Evolutionary conservation across 768 basidiomycete genomes (phyloP).

Genomic region (Cyathus striatus): DNA sequence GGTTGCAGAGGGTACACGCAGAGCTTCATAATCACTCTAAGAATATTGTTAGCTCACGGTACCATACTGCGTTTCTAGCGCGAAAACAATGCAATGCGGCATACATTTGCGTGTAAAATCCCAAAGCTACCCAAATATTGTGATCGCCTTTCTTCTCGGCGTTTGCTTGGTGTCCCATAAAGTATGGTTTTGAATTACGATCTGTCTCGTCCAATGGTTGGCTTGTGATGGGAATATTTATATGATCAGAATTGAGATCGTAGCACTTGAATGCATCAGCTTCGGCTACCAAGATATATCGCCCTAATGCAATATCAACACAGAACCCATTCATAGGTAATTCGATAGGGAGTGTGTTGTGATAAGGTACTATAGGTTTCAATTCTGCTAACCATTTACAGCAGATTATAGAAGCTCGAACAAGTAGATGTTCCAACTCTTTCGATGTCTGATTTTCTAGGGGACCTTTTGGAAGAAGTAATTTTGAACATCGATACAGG

Average conservation of each 20-base stretch:
- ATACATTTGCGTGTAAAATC: too few relatives aligned
- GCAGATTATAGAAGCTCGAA: conserved; percentile 12
- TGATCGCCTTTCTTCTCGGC: conserved; percentile 14
- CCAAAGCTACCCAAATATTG: conserved; percentile 18
- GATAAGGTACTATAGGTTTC: conserved; percentile 5
- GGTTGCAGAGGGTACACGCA: too few relatives aligned
- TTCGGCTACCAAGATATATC: conserved; percentile 16
- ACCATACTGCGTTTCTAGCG: too few relatives aligned
- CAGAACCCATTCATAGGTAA: conserved; percentile 16
- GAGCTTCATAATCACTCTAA: too few relatives aligned
- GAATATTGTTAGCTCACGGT: too few relatives aligned
- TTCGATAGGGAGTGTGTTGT: conserved; percentile 10
- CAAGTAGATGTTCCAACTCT: conserved; percentile 12
- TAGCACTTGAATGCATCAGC: conserved; percentile 15
- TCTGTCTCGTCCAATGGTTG: too few relatives aligned
- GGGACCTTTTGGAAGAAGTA: conserved; percentile 14
- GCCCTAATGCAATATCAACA: conserved; percentile 14
- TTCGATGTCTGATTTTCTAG: conserved; percentile 7
- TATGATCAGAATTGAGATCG: conserved; percentile 18
- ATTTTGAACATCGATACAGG: conserved; percentile 10
- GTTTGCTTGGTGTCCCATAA: conserved; percentile 12
- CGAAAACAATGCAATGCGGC: too few relatives aligned
- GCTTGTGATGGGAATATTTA: too few relatives aligned
- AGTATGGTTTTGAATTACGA: too few relatives aligned
- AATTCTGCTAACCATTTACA: conserved; percentile 9